Percentiles rank a stretch among this genome's conserved stretches.
These are phyloP conservation scores for Vaccinium myrtillus DNA, from an alignment of 148 eudicot species.

Conservation along the genomic window DNA sequence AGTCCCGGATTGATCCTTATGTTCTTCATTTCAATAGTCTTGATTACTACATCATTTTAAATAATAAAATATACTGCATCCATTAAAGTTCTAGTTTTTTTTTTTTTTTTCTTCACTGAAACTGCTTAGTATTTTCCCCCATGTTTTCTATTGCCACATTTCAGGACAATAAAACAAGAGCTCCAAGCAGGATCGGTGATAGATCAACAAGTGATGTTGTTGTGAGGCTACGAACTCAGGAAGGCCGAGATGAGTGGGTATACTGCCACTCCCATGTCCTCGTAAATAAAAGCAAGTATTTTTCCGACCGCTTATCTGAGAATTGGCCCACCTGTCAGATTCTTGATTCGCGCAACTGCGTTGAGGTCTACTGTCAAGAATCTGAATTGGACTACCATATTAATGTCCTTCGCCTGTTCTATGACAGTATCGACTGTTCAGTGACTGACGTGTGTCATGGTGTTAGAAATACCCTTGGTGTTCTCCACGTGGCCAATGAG, in stretches of 20 bases:
- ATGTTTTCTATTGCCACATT: constrained; percentile 5
- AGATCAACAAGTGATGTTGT: constrained; percentile 86
- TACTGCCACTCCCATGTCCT: constrained; percentile 84
- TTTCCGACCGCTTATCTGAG: constrained; percentile 90
- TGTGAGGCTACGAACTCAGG: constrained; percentile 74
- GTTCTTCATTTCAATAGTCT: background rate
- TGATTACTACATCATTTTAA: background rate
- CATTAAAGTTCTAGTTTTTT: background rate
- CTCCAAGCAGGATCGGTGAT: constrained; percentile 58
- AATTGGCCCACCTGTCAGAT: constrained; percentile 95
- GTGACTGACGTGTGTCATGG: constrained; percentile 51
- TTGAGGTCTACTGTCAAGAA: constrained; percentile 79
- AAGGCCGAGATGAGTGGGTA: constrained; percentile 84
- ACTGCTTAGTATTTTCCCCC: background rate
- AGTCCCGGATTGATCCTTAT: background rate
- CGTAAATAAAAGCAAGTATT: constrained; percentile 69
- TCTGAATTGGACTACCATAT: constrained; percentile 66
- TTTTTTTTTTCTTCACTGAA: background rate
- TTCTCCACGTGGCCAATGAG: constrained; percentile 61
- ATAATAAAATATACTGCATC: background rate
- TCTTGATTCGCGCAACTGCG: constrained; percentile 88
- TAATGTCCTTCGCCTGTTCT: constrained; percentile 66
- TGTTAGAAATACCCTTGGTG: constrained; percentile 75
- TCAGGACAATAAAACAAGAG: constrained; percentile 42
- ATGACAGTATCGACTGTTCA: constrained; percentile 35